phyloP scores from a whole-genome alignment of 1,284 basidiomycete species.

The Pisolithus thermaeus region DNA sequence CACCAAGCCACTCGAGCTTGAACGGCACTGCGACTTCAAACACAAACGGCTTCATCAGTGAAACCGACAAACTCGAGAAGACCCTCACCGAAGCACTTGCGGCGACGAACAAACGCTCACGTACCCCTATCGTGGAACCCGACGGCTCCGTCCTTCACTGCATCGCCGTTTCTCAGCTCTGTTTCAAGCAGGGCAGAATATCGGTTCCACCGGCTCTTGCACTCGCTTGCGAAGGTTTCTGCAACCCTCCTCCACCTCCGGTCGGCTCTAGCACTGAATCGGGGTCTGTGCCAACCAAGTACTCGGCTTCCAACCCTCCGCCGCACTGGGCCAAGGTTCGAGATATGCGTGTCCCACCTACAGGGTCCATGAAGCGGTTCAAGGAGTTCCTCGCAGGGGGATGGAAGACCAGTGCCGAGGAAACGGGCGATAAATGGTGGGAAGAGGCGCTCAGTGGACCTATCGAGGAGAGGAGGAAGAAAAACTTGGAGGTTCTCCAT shows the following conservation, averaged over 20 bases:
- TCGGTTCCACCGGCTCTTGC: slow-evolving; percentile 68
- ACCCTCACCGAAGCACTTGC: slow-evolving; percentile 34
- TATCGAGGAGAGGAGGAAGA: slow-evolving; percentile 41
- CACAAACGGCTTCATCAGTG: slow-evolving; percentile 2
- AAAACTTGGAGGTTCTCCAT: slow-evolving; percentile 38
- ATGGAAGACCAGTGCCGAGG: slow-evolving; percentile 39
- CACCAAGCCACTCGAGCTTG: neutral
- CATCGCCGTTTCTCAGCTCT: slow-evolving; percentile 60
- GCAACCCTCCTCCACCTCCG: slow-evolving; percentile 23
- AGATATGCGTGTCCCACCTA: slow-evolving; percentile 31
- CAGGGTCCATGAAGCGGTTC: slow-evolving; percentile 36
- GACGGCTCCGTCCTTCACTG: slow-evolving; percentile 65
- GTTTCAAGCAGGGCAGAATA: slow-evolving; percentile 72
- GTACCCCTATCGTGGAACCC: slow-evolving; percentile 33
- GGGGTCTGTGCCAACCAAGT: slow-evolving; percentile 12
- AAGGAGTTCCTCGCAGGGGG: slow-evolving; percentile 44
- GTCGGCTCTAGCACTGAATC: slow-evolving; percentile 8
- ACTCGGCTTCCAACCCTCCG: slow-evolving; percentile 45
- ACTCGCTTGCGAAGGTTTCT: slow-evolving; percentile 51
- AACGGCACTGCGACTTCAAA: neutral
- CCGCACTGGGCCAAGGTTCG: slow-evolving; percentile 46
- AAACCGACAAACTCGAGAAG: slow-evolving; percentile 12
- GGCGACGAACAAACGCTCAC: slow-evolving; percentile 6
- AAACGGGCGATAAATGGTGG: slow-evolving; percentile 55
- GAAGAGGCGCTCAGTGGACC: slow-evolving; percentile 47